A percentile compares a stretch with the other conserved stretches of the same genome.
phyloP scores from a whole-genome alignment of 1,284 basidiomycete genomes.

The Ceratobasidium sp. region DNA sequence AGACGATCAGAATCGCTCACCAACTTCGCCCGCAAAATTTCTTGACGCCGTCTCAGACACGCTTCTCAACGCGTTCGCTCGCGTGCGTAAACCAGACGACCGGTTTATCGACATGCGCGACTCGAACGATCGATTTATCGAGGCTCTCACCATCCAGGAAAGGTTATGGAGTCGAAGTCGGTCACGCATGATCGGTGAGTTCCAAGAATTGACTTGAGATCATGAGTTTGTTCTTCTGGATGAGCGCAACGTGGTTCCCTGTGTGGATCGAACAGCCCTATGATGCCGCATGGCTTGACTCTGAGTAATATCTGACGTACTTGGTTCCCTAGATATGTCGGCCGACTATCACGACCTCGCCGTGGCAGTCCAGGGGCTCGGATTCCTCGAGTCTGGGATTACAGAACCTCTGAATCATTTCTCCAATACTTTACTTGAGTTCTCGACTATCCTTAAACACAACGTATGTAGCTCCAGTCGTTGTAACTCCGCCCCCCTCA shows the following conservation, averaged over 20 bases:
- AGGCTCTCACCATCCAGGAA: constrained; percentile 82
- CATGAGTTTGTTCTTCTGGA: constrained; percentile 42
- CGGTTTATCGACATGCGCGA: constrained; percentile 92
- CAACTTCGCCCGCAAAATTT: constrained; percentile 61
- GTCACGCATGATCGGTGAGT: constrained; percentile 86
- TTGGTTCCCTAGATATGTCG: constrained; percentile 78
- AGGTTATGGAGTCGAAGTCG: constrained; percentile 78
- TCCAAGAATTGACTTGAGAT: constrained; percentile 29
- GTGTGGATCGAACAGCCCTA: constrained; percentile 43
- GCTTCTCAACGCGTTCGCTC: constrained; percentile 91
- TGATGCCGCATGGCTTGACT: neutral
- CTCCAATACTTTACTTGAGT: constrained; percentile 92
- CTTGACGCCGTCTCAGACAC: constrained; percentile 96
- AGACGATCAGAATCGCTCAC: constrained; percentile 53
- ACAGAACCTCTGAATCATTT: constrained; percentile 96
- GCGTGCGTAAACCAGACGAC: constrained; percentile 95
- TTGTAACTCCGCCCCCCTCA: constrained; percentile 19
- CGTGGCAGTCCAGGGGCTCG: constrained; percentile 93
- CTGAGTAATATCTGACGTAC: constrained; percentile 44
- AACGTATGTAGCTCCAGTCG: constrained; percentile 58
- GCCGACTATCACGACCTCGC: constrained; percentile 97
- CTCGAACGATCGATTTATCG: constrained; percentile 93
- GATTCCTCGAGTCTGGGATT: constrained; percentile 97
- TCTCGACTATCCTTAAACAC: constrained; percentile 84
- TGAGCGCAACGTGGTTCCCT: constrained; percentile 42